phyloP scores from a whole-genome alignment of 768 basidiomycete genomes.

The Gyrodon lividus region DNA sequence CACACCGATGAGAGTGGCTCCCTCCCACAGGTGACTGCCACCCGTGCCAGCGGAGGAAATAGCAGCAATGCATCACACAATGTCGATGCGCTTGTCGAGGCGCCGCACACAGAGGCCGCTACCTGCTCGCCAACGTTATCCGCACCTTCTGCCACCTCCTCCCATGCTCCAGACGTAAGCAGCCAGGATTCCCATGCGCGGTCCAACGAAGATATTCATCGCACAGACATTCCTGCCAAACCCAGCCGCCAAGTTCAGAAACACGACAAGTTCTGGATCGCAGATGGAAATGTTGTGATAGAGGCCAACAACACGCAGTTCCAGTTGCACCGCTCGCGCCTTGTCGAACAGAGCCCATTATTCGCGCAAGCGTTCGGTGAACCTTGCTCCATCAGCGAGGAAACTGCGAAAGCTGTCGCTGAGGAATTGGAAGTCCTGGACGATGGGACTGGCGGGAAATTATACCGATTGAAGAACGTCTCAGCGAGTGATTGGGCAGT shows the following conservation, averaged over 20 bases:
- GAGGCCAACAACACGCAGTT: conserved; percentile 34
- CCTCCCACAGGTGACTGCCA: too few species aligned
- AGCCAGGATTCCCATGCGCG: too few species aligned
- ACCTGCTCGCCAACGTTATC: too few species aligned
- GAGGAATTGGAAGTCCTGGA: not conserved
- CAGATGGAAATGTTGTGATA: conserved; percentile 36
- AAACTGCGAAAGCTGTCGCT: not conserved
- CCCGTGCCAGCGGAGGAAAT: too few species aligned
- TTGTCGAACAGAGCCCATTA: conserved; percentile 31
- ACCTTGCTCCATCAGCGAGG: not conserved
- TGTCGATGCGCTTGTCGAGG: too few species aligned
- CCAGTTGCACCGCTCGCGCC: conserved; percentile 35
- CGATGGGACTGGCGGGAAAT: not conserved
- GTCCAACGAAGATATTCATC: too few species aligned
- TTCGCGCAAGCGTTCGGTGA: conserved; percentile 29
- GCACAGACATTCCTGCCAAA: not conserved
- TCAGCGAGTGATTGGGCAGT: not conserved
- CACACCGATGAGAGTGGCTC: not conserved
- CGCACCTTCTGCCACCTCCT: too few species aligned
- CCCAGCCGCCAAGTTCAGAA: not conserved
- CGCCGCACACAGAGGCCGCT: too few species aligned
- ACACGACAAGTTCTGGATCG: conserved; percentile 31
- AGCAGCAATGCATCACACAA: too few species aligned
- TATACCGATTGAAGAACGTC: not conserved
- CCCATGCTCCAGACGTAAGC: too few species aligned